Conservation (phyloP, 306 rosid species). For the Vicia faba region DNA sequence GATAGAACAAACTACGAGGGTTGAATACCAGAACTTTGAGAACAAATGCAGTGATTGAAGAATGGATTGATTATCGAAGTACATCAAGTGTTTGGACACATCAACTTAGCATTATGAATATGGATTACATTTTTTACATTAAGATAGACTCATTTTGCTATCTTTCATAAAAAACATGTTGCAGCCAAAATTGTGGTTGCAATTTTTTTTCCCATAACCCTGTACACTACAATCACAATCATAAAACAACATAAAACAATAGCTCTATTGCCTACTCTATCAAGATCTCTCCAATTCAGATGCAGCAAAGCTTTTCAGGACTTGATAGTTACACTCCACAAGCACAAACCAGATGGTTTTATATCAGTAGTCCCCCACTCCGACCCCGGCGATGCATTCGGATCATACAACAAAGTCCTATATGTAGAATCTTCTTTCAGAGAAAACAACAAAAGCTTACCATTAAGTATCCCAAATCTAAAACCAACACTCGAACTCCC, state of each 20-base stretch:
- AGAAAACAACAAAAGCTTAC: slow-evolving; percentile 73
- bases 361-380: slow-evolving; percentile 84
- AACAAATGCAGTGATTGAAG: too few relatives aligned
- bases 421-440: slow-evolving; percentile 58
- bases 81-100: too few relatives aligned
- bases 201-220: neutral
- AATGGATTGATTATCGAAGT: too few relatives aligned
- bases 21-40: too few relatives aligned
- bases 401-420: slow-evolving; percentile 76
- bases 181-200: slow-evolving; percentile 3
- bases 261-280: slow-evolving; percentile 11
- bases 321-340: slow-evolving; percentile 80
- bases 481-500: slow-evolving; percentile 81
- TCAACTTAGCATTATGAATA: too few relatives aligned
- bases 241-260: slow-evolving; percentile 7
- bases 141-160: too few relatives aligned
- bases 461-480: slow-evolving; percentile 73
- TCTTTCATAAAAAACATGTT: neutral
- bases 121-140: too few relatives aligned
- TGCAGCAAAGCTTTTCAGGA: slow-evolving; percentile 48
- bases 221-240: slow-evolving; percentile 7
- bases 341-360: slow-evolving; percentile 79
- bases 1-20: too few relatives aligned
- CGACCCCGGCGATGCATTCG: slow-evolving; percentile 71
- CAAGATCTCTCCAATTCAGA: slow-evolving; percentile 27